These are phyloP conservation scores for Metschnikowia chrysomelidarum DNA, from an alignment of 805 yeast species.

Conservation along the genomic window DNA sequence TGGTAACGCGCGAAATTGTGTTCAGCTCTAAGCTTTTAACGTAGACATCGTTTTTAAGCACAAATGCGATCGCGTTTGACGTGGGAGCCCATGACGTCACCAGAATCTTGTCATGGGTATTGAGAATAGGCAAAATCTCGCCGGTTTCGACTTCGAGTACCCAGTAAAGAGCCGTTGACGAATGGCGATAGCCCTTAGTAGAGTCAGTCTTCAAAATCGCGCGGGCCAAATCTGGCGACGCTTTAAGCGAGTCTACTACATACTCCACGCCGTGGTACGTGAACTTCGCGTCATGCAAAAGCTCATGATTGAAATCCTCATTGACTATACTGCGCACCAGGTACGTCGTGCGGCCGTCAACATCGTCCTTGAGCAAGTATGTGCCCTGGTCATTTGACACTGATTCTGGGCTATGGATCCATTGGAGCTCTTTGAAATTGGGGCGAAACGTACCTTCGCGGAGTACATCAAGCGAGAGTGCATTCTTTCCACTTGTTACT, in stretches of 20 bases:
- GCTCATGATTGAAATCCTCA: constrained; percentile 38
- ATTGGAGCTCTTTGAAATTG: constrained; percentile 54
- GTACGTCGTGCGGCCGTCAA: constrained; percentile 47
- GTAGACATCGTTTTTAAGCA: constrained; percentile 67
- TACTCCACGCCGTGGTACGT: constrained; percentile 36
- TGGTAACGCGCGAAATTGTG: constrained; percentile 50
- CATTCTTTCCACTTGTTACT: constrained; percentile 17
- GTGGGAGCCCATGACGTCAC: constrained; percentile 72
- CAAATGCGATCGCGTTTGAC: constrained; percentile 63
- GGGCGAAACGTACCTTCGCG: constrained; percentile 61
- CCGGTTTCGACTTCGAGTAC: constrained; percentile 16
- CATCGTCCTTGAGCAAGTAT: constrained; percentile 44
- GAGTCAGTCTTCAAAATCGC: constrained; percentile 63
- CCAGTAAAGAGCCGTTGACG: constrained; percentile 21
- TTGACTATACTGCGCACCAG: constrained; percentile 53
- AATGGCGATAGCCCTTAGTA: constrained; percentile 42
- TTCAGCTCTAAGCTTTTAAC: constrained; percentile 38
- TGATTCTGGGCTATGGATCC: constrained; percentile 60
- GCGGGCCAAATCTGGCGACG: constrained; percentile 63
- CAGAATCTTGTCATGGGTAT: constrained; percentile 14
- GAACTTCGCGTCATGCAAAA: constrained; percentile 53
- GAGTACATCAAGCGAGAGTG: constrained; percentile 29
- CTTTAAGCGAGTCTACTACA: constrained; percentile 51
- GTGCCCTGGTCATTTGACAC: constrained; percentile 60
- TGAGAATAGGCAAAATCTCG: constrained; percentile 15